phyloP scores from a whole-genome alignment of 257 asterid genomes.

The Solanum clarkiae region DNA sequence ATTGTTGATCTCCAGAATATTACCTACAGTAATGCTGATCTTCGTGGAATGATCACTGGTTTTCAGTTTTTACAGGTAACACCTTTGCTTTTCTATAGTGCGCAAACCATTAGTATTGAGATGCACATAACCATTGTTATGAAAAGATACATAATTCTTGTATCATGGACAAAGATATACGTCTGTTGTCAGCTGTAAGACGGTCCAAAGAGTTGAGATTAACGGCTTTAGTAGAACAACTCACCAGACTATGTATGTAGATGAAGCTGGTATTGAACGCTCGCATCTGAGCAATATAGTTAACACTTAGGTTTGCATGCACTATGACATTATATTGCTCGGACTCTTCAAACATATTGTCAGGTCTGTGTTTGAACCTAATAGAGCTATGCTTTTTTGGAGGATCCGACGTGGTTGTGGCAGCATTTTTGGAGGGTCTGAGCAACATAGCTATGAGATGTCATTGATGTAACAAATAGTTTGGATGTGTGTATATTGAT shows the following conservation, averaged over 20 bases:
- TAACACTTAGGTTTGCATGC: not conserved
- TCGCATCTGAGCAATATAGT: not conserved
- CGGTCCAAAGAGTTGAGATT: not conserved
- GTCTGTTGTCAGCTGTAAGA: not conserved
- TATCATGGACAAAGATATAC: not conserved
- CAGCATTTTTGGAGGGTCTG: not conserved
- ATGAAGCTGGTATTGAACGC: not conserved
- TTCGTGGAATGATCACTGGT: slow-evolving; percentile 63
- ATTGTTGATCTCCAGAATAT: slow-evolving; percentile 50
- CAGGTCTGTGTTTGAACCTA: not conserved
- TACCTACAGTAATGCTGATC: slow-evolving; percentile 49
- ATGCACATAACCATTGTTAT: slow-evolving; percentile 20
- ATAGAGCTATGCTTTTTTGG: not conserved
- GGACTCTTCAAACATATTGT: not conserved
- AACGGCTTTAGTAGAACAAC: not conserved
- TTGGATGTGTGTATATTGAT: not conserved
- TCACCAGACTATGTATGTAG: not conserved
- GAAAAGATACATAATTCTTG: slow-evolving; percentile 11
- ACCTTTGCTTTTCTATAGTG: not conserved
- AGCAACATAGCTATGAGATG: not conserved
- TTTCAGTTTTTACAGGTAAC: slow-evolving; percentile 78
- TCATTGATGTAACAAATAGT: not conserved
- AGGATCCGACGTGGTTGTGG: not conserved
- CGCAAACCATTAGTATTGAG: not conserved
- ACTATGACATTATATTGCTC: not conserved